These are phyloP conservation scores for Triticum dicoccoides DNA, from an alignment of 176 grass and related monocot genomes.

Conservation along the genomic window DNA sequence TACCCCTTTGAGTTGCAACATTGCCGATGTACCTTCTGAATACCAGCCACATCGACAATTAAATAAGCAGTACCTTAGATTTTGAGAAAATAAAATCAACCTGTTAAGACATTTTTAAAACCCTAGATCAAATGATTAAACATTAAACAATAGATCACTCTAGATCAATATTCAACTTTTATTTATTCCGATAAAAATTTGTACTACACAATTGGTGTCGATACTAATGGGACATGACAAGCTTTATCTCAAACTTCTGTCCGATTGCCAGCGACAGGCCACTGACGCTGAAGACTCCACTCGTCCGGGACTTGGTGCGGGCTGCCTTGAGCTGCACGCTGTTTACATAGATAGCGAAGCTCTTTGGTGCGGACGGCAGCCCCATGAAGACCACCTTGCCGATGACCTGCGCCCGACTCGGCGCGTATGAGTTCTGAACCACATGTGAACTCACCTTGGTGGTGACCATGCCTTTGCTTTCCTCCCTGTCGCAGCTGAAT, in stretches of 20 bases:
- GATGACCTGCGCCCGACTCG: slow-evolving; percentile 30
- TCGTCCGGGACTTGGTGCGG: background rate
- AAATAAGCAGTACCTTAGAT: too few relatives aligned
- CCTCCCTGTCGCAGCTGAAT: slow-evolving; percentile 24
- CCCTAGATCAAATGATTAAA: too few relatives aligned
- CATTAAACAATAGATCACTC: too few relatives aligned
- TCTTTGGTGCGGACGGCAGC: background rate
- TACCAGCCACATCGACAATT: too few relatives aligned
- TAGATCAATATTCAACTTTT: background rate
- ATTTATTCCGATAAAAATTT: background rate
- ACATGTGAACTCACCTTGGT: slow-evolving; percentile 47
- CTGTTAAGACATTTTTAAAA: too few relatives aligned
- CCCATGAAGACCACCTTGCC: slow-evolving; percentile 69
- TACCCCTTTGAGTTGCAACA: too few relatives aligned
- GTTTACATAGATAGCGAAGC: slow-evolving; percentile 21
- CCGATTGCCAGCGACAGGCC: slow-evolving; percentile 51
- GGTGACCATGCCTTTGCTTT: background rate
- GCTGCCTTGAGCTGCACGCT: slow-evolving; percentile 13
- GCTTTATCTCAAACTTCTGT: slow-evolving; percentile 58
- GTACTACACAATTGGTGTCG: background rate
- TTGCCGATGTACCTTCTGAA: too few relatives aligned
- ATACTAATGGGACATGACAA: slow-evolving; percentile 24
- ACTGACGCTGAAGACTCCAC: slow-evolving; percentile 21
- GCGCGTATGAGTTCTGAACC: slow-evolving; percentile 41
- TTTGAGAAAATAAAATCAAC: too few relatives aligned